Evolutionary conservation across 2,329 filamentous ascomycete species (phyloP), one percentile per base, ranked within the genome.

Genomic region (Emergomyces pasteurianus): DNA sequence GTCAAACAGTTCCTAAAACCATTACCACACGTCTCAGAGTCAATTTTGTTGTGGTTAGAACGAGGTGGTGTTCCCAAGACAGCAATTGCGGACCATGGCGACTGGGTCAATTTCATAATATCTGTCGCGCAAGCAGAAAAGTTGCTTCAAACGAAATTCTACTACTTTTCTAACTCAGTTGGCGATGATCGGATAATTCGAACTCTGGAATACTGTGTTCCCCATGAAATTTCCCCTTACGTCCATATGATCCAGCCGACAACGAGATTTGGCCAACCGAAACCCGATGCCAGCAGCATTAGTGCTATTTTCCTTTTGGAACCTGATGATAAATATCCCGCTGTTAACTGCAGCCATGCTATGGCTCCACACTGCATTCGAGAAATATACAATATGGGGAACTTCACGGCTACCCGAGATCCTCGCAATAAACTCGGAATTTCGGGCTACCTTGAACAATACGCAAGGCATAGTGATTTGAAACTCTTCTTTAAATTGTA

Each of bases 221-320:
- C 86, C 0, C 74, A 75, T 58, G 71, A 78, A 0, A 71, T 88
- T 9, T 76, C 78, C 60, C 67, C 75, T 47, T 77, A 83, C 65
- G 78, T 88, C 61, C 81, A 83, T 60, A 77, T 86, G 68, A 82
- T 88, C 56, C 83, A 87, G 70, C 85, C 85, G 0, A 87, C 85
- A 0, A 87, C 83, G 5, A 78, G 81, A 42, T 88, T 87, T 62
- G 80, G 81, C 21, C 74, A 79, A 60, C 75, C 81, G 26, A 71
- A 69, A 36, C 65, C 78, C 1, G 77, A 81, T 61, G 68, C 66
- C 52, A 75, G 70, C 31, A 71, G 71, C 7, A 68, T 75, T 14
- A 61, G 71, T 23, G 68, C 65, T 36, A n/a, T 54, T 18, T 43
- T 58, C 16, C 59, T 66, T 7, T 34, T 65, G 40, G 61, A 64